A percentile compares a stretch with the other conserved stretches of the same genome.
Evolutionary conservation across 441 rosid species (phyloP).

Genomic region (Adansonia gregorii): DNA sequence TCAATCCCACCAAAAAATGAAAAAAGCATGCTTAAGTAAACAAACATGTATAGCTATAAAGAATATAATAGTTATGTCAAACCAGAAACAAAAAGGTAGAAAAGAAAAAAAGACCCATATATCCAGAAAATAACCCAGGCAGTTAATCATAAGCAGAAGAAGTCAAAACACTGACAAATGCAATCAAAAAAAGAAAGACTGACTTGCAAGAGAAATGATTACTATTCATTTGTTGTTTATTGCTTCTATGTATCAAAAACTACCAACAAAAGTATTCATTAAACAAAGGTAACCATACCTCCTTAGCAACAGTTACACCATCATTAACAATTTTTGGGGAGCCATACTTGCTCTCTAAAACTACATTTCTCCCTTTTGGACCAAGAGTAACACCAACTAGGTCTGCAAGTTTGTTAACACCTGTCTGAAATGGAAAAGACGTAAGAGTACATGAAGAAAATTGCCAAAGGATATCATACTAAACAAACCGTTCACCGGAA

Average conservation of each 20-base stretch:
- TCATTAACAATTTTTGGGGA: constrained; percentile 97
- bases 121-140: background rate
- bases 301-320: constrained; percentile 95
- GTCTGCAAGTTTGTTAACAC: constrained; percentile 98
- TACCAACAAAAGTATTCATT: background rate
- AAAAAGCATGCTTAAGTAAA: background rate
- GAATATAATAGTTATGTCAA: background rate
- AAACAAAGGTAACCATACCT: constrained; percentile 46
- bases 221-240: background rate
- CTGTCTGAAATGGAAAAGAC: constrained; percentile 50
- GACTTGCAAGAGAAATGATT: background rate
- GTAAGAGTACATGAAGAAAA: background rate
- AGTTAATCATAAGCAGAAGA: background rate
- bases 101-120: background rate
- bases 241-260: background rate
- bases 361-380: constrained; percentile 96
- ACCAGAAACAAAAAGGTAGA: background rate
- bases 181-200: background rate
- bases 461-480: background rate
- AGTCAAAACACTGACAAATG: background rate
- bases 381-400: constrained; percentile 98
- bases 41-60: background rate
- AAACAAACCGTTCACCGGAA: background rate
- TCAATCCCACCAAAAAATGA: background rate
- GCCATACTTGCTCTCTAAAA: constrained; percentile 95